Evolutionary conservation across 371 early-diverging fungal genomes (phyloP).

Genomic region (Blakeslea trispora): DNA sequence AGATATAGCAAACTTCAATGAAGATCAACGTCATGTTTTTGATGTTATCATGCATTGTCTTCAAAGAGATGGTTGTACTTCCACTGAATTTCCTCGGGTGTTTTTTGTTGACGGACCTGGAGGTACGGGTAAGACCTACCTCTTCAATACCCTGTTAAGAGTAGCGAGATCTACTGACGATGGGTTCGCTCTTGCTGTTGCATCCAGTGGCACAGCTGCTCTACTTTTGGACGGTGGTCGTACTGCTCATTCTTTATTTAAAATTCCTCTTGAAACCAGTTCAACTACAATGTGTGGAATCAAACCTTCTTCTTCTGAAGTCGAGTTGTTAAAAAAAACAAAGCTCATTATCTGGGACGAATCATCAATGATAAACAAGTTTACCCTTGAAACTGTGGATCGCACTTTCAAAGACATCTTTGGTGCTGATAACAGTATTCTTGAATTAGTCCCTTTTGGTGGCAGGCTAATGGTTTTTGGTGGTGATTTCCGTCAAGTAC

Average conservation of each 20-base stretch:
- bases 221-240: conserved; percentile 22
- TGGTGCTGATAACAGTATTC: neutral
- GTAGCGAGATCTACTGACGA: neutral
- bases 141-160: neutral
- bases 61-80: neutral
- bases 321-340: conserved; percentile 6
- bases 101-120: conserved; percentile 23
- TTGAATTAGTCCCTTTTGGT: conserved; percentile 28
- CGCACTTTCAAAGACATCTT: conserved; percentile 27
- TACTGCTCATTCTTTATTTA: conserved; percentile 26
- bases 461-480: conserved; percentile 28
- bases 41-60: neutral
- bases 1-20: too few relatives aligned
- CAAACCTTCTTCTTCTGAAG: neutral
- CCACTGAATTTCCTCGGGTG: neutral
- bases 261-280: conserved; percentile 15
- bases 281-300: conserved; percentile 14
- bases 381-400: conserved; percentile 28
- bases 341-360: conserved; percentile 30
- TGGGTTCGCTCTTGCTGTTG: conserved; percentile 5
- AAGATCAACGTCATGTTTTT: neutral
- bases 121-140: conserved; percentile 10
- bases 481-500: conserved; percentile 25
- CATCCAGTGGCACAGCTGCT: conserved; percentile 29
- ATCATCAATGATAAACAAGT: conserved; percentile 18